Base-by-base conservation (phyloP, 306 rosid species). In the Trifolium dubium region DNA sequence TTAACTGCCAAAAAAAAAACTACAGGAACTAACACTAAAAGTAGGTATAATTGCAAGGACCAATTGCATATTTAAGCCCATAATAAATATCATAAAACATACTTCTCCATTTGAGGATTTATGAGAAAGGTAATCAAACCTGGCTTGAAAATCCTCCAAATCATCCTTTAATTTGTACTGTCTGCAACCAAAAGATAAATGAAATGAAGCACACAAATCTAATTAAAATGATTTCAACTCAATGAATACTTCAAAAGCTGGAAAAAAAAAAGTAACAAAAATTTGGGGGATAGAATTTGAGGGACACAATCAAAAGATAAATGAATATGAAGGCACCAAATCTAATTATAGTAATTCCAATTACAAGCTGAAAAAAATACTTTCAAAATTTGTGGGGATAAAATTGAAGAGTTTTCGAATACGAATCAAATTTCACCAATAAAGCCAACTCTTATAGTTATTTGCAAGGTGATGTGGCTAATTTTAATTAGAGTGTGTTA, bases 91-190 rank as follows among this genome's bases (percentile, higher is more conserved):
- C 18, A 65, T 49, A 44, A 82, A 62, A 80, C 89, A 30, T 86
- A 89, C 97, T 74, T 87, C 80, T 53, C 69, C 81, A 65, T 81
- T 39, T 2, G 82, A 32, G 47, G 64, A 69, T 60, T 85, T 77
- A 18, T 41, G 34, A 61, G 81, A 69, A 14, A 86, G 81, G 31
- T 55, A 69, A 68, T 83, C 87, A 74, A 85, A 80, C 75, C 82
- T 78, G 17, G 74, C 81, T 71, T 85, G 83, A 56, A 92, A 87
- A 87, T 86, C 97, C 13, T 58, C 85, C 85, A 92, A 80, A 35
- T 95, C 98, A 64, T 69, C 67, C 50, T 86, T 83, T n/a, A n/a
- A n/a, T n/a, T n/a, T 37, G 83, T 43, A 10, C 81, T 70, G 39
- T 83, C 98, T 92, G 89, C 70, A 78, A 70, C 31, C 14, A 70